phyloP scores from a whole-genome alignment of 371 early-diverging fungal genomes.

The Neoconidiobolus thromboides region DNA sequence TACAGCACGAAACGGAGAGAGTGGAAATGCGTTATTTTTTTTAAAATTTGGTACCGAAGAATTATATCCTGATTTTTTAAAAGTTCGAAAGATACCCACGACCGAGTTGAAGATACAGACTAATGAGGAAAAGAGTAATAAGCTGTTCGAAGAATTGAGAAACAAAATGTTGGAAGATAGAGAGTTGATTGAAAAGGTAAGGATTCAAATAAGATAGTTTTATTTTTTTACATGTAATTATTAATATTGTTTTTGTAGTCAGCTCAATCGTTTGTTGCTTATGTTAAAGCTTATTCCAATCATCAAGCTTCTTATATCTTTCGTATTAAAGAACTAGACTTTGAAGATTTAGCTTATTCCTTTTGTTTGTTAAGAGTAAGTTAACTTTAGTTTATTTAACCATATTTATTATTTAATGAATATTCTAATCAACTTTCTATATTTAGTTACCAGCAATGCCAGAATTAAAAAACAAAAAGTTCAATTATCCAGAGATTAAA shows the following conservation, averaged over 20 bases:
- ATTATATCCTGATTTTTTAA: slow-evolving; percentile 70
- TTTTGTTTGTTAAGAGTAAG: slow-evolving; percentile 48
- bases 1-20: slow-evolving; percentile 81
- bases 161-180: slow-evolving; percentile 37
- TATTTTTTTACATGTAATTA: slow-evolving; percentile 1
- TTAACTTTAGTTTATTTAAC: neutral
- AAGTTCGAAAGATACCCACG: slow-evolving; percentile 72
- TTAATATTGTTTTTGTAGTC: neutral
- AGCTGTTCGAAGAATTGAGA: slow-evolving; percentile 11
- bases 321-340: slow-evolving; percentile 59
- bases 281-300: slow-evolving; percentile 70
- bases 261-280: slow-evolving; percentile 79
- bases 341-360: slow-evolving; percentile 45
- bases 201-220: neutral
- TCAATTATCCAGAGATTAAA: no score
- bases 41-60: slow-evolving; percentile 66
- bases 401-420: no score
- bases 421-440: neutral
- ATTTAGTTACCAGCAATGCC: slow-evolving; percentile 73
- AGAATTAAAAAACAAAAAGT: slow-evolving; percentile 35
- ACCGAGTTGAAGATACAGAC: slow-evolving; percentile 22
- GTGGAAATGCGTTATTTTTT: slow-evolving; percentile 75
- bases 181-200: slow-evolving; percentile 36
- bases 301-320: slow-evolving; percentile 89
- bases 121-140: slow-evolving; percentile 11